Evolutionary conservation across 345 rosid genomes (phyloP), one percentile per base, ranked within the genome.

Genomic region (Orychophragmus violaceus): DNA sequence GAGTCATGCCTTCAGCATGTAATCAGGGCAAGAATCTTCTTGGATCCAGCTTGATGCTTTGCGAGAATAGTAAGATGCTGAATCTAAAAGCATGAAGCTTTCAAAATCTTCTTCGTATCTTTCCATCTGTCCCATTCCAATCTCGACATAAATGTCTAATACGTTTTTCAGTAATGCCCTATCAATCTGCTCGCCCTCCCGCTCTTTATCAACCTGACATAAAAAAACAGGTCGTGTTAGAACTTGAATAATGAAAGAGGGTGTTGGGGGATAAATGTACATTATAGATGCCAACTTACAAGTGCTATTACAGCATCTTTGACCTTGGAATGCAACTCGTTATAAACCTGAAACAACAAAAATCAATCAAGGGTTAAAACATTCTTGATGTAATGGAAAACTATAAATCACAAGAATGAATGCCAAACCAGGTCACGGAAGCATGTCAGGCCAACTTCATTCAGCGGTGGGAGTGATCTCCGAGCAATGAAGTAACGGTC

Each of bases 181-280:
- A 67, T 94, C 97, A 66, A 94, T 88, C 74, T 81, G 88, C 76
- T 90, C 92, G 25, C 96, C 97, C 52, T 90, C 97, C 0, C 97
- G 85, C 70, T 94, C 99, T 77, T 82, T 85, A 64, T 85, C 87
- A 76, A 94, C 80, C 99, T 93, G 79, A 52, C 42, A 66, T 9
- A 44, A 45, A 44, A 45, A 21, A 35, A 10, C 24, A 53, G 7
- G 13, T 1, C 33, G 53, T 14, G n/a, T 53, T 74, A 67, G 33
- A 59, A 28, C 64, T 23, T 54, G 64, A 37, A 56, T 33, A 25
- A 61, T 8, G 14, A 0, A 62, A 52, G 57, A 50, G 12, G 27
- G 29, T 61, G 33, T 12, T 23, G 28, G 7, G 56, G 3, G 39
- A 18, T 5, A 48, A 24, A 41, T 13, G 23, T 35, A 68, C 18